These are phyloP conservation scores for Furcasterigmium furcatum DNA, from an alignment of 2,329 filamentous ascomycete genomes.

Conservation along the genomic window DNA sequence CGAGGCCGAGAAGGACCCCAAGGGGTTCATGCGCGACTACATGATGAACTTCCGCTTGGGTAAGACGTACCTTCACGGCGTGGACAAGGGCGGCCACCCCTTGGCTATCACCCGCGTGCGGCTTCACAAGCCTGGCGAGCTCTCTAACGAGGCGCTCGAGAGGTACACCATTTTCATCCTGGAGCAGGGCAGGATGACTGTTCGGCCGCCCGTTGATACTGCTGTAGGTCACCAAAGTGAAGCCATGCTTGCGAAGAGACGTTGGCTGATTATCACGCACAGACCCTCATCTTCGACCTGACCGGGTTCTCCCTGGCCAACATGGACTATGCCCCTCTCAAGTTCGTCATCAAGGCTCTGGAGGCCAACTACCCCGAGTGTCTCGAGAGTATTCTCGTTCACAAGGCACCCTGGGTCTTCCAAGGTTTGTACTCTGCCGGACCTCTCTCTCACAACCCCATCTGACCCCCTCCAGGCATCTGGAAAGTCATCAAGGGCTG, in stretches of 20 bases:
- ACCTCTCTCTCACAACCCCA: constrained; percentile 7
- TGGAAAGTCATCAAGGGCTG: constrained; percentile 95
- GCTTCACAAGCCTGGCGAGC: constrained; percentile 77
- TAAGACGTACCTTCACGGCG: constrained; percentile 88
- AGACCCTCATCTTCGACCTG: constrained; percentile 97
- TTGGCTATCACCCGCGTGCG: constrained; percentile 83
- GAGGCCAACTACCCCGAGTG: constrained; percentile 98
- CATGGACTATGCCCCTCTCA: constrained; percentile 97
- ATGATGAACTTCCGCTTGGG: constrained; percentile 81
- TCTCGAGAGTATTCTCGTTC: constrained; percentile 83
- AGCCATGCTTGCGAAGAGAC: not conserved
- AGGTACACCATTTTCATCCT: constrained; percentile 91
- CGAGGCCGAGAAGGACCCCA: constrained; percentile 56
- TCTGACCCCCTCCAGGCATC: constrained; percentile 55
- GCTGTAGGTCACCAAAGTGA: constrained; percentile 62
- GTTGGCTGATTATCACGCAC: constrained; percentile 4
- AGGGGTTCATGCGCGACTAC: constrained; percentile 73
- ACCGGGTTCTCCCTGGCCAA: constrained; percentile 90
- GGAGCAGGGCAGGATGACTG: constrained; percentile 84
- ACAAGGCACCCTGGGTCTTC: constrained; percentile 97
- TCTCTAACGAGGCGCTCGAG: constrained; percentile 78
- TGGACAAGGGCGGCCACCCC: constrained; percentile 79
- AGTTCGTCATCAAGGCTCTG: constrained; percentile 99
- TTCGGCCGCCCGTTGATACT: constrained; percentile 80
- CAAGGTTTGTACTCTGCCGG: constrained; percentile 57